A percentile compares a stretch with the other conserved stretches of the same genome.
Evolutionary conservation across 2,329 filamentous ascomycete species (phyloP).

Genomic region (Harringtonia aguacate): DNA sequence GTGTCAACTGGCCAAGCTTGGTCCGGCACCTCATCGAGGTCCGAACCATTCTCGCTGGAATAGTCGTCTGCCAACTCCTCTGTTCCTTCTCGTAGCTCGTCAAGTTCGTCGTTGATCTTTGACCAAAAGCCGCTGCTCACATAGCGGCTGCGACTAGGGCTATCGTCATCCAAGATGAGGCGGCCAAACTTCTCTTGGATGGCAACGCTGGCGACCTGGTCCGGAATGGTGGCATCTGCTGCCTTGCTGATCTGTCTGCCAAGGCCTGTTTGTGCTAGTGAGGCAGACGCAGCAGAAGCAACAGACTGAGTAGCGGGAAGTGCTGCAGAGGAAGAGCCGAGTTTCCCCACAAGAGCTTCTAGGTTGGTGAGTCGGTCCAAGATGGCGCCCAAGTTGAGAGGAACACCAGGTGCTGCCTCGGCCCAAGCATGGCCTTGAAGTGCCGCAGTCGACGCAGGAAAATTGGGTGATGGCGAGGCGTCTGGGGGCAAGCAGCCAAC

Average conservation of each 20-base stretch:
- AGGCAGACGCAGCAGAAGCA: not conserved
- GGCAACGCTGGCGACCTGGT: not conserved
- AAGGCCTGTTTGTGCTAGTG: not conserved
- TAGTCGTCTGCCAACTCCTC: conserved; percentile 22
- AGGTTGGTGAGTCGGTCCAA: conserved; percentile 38
- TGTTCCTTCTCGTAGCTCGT: conserved; percentile 31
- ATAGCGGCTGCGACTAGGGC: conserved; percentile 30
- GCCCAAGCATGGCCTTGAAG: not conserved
- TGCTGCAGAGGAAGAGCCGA: conserved; percentile 20
- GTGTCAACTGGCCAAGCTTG: no score
- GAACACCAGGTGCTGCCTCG: conserved; percentile 2
- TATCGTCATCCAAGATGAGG: conserved; percentile 31
- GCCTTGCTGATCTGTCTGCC: not conserved
- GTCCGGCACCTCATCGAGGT: conserved; percentile 20
- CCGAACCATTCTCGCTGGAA: conserved; percentile 14
- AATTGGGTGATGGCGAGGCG: no score
- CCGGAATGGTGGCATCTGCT: no score
- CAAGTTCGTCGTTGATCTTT: conserved; percentile 42
- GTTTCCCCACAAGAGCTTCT: conserved; percentile 38
- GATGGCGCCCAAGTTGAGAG: conserved; percentile 24
- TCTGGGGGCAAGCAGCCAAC: no score
- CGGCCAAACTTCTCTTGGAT: conserved; percentile 34
- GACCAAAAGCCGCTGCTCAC: conserved; percentile 45
- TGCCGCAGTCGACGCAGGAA: no score
- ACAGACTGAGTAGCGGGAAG: no score